These are phyloP conservation scores for Clarireedia hainanense DNA, from an alignment of 2,329 filamentous ascomycete species.

Conservation along the genomic window DNA sequence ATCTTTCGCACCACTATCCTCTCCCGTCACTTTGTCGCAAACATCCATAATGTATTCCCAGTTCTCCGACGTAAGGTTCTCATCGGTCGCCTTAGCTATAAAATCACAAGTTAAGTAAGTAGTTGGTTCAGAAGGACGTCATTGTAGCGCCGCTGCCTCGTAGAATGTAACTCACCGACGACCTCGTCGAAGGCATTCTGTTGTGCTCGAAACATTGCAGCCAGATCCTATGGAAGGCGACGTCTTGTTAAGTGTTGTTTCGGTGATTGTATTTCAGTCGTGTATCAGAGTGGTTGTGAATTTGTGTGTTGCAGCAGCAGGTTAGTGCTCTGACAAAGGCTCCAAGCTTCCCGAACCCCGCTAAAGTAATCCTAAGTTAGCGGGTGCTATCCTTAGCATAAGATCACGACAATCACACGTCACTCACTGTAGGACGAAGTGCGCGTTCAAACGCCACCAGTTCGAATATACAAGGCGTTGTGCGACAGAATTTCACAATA, in stretches of 20 bases:
- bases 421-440: neutral
- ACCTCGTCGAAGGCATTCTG: constrained; percentile 64
- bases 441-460: neutral
- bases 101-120: constrained; percentile 15
- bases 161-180: constrained; percentile 44
- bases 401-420: neutral
- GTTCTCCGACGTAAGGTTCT: constrained; percentile 74
- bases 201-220: constrained; percentile 50
- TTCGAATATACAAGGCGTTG: neutral
- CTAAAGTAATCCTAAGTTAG: neutral
- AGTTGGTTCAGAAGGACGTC: too few species aligned
- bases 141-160: neutral
- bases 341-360: constrained; percentile 2
- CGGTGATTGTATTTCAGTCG: constrained; percentile 1
- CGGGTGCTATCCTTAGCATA: too few species aligned
- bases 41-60: constrained; percentile 53
- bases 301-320: neutral
- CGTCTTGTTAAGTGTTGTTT: neutral
- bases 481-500: too few species aligned
- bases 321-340: neutral
- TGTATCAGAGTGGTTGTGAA: neutral
- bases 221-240: neutral
- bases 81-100: constrained; percentile 80
- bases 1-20: constrained; percentile 49
- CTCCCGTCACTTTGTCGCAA: constrained; percentile 34